Percentiles rank a stretch among this genome's conserved stretches.
These are phyloP conservation scores for Lipomyces yamadae DNA, from an alignment of 805 yeast species.

Conservation along the genomic window DNA sequence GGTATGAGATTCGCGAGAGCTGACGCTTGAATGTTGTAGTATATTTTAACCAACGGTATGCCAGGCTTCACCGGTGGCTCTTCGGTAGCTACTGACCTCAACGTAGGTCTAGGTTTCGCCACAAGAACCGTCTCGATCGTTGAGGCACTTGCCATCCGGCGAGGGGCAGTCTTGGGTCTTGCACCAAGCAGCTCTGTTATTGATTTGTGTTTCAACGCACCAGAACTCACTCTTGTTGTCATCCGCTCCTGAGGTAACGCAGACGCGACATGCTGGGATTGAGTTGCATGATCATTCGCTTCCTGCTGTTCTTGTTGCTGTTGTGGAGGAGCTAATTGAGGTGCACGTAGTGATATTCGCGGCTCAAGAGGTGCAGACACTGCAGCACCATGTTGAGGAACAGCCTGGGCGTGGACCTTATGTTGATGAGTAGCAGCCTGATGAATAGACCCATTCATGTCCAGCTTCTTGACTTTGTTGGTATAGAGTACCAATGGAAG, in stretches of 20 bases:
- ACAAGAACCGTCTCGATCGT: constrained; percentile 18
- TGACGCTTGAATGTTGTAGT: constrained; percentile 83
- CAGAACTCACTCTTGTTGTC: constrained; percentile 40
- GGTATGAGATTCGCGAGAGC: constrained; percentile 83
- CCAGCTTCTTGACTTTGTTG: constrained; percentile 18
- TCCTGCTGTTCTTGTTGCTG: background rate
- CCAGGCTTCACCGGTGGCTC: constrained; percentile 42
- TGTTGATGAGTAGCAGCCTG: constrained; percentile 10
- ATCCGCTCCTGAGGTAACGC: constrained; percentile 47
- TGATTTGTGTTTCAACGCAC: constrained; percentile 38
- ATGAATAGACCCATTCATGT: constrained; percentile 5
- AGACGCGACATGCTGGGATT: constrained; percentile 25
- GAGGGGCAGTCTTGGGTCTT: constrained; percentile 18
- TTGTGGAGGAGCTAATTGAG: background rate
- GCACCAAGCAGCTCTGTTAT: constrained; percentile 39
- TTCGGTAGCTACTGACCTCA: constrained; percentile 43
- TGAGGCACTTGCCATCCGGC: constrained; percentile 12
- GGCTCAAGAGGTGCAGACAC: background rate
- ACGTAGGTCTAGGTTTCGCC: constrained; percentile 11
- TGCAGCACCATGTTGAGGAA: background rate
- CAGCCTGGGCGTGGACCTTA: background rate
- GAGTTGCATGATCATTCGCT: constrained; percentile 24
- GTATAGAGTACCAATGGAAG: constrained; percentile 40
- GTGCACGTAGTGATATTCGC: background rate
- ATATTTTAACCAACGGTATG: constrained; percentile 74